A percentile compares a stretch with the other conserved stretches of the same genome.
phyloP scores from a whole-genome alignment of 2,329 filamentous ascomycete species.

The Macroventuria anomochaeta region DNA sequence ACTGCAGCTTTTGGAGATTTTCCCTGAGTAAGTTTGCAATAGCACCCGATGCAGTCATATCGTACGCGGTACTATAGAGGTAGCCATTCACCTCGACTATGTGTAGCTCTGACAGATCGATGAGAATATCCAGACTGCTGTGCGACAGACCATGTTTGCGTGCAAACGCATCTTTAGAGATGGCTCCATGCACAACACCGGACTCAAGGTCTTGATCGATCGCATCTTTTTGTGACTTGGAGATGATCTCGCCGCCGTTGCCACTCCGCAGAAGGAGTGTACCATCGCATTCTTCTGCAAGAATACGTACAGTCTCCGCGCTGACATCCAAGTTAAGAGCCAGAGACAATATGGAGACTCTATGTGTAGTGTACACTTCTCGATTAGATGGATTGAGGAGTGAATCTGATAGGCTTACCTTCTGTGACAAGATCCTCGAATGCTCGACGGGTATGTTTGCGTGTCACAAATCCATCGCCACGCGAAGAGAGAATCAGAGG shows the following conservation, averaged over 20 bases:
- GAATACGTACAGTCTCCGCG: conserved; percentile 24
- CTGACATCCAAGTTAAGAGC: conserved; percentile 31
- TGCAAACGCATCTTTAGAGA: conserved; percentile 29
- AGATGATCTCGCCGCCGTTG: conserved; percentile 32
- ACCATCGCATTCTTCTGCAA: conserved; percentile 26
- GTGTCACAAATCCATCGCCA: conserved; percentile 38
- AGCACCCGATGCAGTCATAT: conserved; percentile 8
- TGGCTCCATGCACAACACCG: conserved; percentile 13
- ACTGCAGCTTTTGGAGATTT: conserved; percentile 23
- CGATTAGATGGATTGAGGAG: conserved; percentile 1
- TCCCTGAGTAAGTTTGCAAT: conserved; percentile 19
- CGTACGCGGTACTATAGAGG: conserved; percentile 28
- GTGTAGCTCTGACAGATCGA: conserved; percentile 19
- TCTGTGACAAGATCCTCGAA: conserved; percentile 30
- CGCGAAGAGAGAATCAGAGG: conserved; percentile 29
- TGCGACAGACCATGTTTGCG: conserved; percentile 30
- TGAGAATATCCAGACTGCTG: conserved; percentile 31
- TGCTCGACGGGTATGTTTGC: conserved; percentile 24
- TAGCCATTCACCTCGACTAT: conserved; percentile 25
- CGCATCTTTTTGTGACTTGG: conserved; percentile 29
- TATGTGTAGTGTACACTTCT: conserved; percentile 15
- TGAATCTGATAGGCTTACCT: conserved; percentile 6
- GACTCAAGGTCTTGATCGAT: conserved; percentile 22
- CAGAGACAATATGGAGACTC: conserved; percentile 25
- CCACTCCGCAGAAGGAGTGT: conserved; percentile 33